Conservation (phyloP, 192 early-diverging fungal species). For the Lunasporangiospora selenospora region DNA sequence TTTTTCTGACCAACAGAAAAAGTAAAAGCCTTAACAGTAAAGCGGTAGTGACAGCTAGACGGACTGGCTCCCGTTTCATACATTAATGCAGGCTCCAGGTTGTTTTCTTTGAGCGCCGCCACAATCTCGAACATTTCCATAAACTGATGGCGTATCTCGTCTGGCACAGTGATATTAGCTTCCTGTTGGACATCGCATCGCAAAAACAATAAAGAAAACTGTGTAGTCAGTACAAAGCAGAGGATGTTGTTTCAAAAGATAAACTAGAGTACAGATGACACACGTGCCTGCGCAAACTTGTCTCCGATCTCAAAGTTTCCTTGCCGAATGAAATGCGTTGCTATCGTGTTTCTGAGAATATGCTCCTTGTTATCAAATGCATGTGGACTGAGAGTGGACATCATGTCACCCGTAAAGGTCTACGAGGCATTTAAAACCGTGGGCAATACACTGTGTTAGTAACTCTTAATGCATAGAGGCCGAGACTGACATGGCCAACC, state of each 20-base stretch:
- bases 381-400: slow-evolving; percentile 65
- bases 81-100: slow-evolving; percentile 70
- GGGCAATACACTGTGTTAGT: no score
- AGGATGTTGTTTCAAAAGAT: neutral
- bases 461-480: no score
- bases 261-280: neutral
- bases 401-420: slow-evolving; percentile 75
- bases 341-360: slow-evolving; percentile 67
- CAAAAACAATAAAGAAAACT: neutral
- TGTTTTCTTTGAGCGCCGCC: slow-evolving; percentile 60
- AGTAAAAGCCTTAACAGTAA: neutral
- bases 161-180: slow-evolving; percentile 48
- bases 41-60: slow-evolving; percentile 1
- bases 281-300: slow-evolving; percentile 56
- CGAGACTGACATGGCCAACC: no score
- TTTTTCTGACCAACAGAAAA: neutral
- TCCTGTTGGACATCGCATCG: slow-evolving; percentile 35
- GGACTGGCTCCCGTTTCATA: no score
- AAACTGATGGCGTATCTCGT: slow-evolving; percentile 69
- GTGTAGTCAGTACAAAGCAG: neutral
- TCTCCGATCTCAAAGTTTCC: slow-evolving; percentile 86
- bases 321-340: slow-evolving; percentile 83
- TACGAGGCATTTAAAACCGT: no score
- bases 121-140: slow-evolving; percentile 83
- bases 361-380: slow-evolving; percentile 78